A percentile compares a stretch with the other conserved stretches of the same genome.
Conservation (phyloP, 2,329 filamentous ascomycete species). For the Diaporthe citriasiana region DNA sequence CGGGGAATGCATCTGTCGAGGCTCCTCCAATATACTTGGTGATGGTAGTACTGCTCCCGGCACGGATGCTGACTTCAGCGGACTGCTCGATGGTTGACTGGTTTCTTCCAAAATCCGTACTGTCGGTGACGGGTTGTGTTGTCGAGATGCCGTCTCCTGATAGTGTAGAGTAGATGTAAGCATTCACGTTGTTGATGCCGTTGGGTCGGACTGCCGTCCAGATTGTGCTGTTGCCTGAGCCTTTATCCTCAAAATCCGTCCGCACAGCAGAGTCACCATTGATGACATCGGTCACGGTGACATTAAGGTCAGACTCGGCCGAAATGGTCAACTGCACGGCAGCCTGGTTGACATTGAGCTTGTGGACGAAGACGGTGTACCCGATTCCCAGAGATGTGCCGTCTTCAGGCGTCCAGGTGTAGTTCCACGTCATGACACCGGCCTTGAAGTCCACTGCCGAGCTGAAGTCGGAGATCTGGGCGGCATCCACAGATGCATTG, state of each 20-base stretch:
- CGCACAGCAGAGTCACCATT: conserved; percentile 78
- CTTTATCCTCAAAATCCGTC: conserved; percentile 70
- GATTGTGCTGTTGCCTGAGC: conserved; percentile 63
- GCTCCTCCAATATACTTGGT: conserved; percentile 79
- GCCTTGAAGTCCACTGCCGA: conserved; percentile 74
- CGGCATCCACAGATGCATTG: conserved; percentile 71
- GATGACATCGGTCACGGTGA: conserved; percentile 75
- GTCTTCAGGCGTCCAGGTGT: conserved; percentile 73
- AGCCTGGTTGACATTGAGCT: conserved; percentile 70
- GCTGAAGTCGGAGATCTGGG: conserved; percentile 71
- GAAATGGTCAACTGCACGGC: conserved; percentile 70
- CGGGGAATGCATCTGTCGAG: conserved; percentile 75
- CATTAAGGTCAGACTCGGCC: conserved; percentile 65
- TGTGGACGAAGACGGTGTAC: conserved; percentile 78
- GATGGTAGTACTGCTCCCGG: conserved; percentile 67
- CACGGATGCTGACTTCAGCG: conserved; percentile 65
- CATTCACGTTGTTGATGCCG: conserved; percentile 74
- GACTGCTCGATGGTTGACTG: conserved; percentile 76
- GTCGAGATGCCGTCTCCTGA: conserved; percentile 57
- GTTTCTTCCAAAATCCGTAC: conserved; percentile 67
- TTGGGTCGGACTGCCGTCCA: conserved; percentile 75
- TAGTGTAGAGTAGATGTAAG: conserved; percentile 62
- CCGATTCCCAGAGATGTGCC: conserved; percentile 66
- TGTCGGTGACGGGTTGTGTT: conserved; percentile 58
- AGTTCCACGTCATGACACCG: conserved; percentile 75